Conservation (phyloP, 441 rosid species). For the Metrosideros polymorpha region DNA sequence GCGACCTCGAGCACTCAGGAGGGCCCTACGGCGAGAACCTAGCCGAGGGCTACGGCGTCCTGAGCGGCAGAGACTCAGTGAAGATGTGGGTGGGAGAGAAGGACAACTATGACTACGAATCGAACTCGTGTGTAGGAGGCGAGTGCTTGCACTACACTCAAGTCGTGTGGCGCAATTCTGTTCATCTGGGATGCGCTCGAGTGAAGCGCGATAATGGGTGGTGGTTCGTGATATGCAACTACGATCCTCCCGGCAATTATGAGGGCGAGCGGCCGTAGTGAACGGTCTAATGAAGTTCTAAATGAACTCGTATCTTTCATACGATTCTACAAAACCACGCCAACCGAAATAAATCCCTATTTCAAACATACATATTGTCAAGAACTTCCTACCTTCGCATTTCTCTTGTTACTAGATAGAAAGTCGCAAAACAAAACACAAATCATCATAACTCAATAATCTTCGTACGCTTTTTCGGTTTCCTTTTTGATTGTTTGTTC, state of each 20-base stretch:
- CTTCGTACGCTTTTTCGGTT: slow-evolving; percentile 8
- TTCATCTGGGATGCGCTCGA: slow-evolving; percentile 48
- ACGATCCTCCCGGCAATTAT: slow-evolving; percentile 33
- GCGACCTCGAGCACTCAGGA: slow-evolving; percentile 37
- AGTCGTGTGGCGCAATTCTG: slow-evolving; percentile 48
- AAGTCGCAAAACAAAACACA: neutral
- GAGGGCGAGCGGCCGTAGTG: slow-evolving; percentile 36
- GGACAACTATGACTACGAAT: slow-evolving; percentile 23
- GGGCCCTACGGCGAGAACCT: slow-evolving; percentile 72
- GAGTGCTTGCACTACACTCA: slow-evolving; percentile 67
- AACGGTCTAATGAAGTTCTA: neutral
- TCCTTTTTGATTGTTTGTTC: slow-evolving; percentile 19
- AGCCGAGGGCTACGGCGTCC: slow-evolving; percentile 40
- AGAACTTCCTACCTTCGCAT: neutral
- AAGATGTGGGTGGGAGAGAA: slow-evolving; percentile 46
- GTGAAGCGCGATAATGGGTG: slow-evolving; percentile 33
- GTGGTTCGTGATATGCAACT: slow-evolving; percentile 35
- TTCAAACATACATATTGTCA: neutral
- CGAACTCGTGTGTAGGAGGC: slow-evolving; percentile 35
- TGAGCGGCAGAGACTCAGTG: slow-evolving; percentile 42
- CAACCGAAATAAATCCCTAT: neutral
- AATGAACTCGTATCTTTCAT: neutral
- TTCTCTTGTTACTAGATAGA: neutral
- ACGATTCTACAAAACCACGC: neutral
- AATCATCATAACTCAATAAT: slow-evolving; percentile 38